A percentile compares a stretch with the other conserved stretches of the same genome.
phyloP scores from a whole-genome alignment of 768 basidiomycete genomes.

The Psilocybe cyanescens region DNA sequence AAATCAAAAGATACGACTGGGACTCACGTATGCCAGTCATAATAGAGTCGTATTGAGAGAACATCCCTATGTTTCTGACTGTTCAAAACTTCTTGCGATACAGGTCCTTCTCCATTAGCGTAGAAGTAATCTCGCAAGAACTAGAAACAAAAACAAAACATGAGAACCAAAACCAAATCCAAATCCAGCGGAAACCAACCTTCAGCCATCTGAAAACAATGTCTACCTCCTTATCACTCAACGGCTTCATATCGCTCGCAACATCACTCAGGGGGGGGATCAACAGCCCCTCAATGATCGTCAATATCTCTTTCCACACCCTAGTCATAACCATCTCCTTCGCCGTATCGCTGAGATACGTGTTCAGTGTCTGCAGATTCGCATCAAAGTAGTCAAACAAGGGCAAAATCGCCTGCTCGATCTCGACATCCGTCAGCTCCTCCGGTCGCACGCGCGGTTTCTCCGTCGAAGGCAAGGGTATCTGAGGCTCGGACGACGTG shows the following conservation, averaged over 20 bases:
- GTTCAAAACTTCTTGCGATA: conserved; percentile 84
- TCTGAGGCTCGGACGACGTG: conserved; percentile 70
- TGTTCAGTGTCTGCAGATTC: conserved; percentile 90
- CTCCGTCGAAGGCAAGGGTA: conserved; percentile 75
- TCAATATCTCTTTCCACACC: conserved; percentile 95
- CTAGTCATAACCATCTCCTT: conserved; percentile 92
- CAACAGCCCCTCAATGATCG: conserved; percentile 83
- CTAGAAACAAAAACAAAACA: conserved; percentile 40
- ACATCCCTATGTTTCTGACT: conserved; percentile 96
- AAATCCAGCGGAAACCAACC: conserved; percentile 42
- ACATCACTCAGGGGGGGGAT: conserved; percentile 89
- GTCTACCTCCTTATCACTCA: conserved; percentile 96
- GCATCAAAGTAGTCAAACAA: conserved; percentile 97
- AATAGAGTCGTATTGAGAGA: conserved; percentile 88
- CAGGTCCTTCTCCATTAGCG: conserved; percentile 89
- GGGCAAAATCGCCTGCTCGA: conserved; percentile 89
- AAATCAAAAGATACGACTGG: neutral
- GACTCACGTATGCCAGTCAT: conserved; percentile 91
- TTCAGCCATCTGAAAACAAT: conserved; percentile 99
- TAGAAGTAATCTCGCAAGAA: conserved; percentile 96
- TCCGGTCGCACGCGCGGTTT: conserved; percentile 80
- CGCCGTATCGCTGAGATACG: conserved; percentile 79
- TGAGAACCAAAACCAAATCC: neutral
- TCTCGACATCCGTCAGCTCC: conserved; percentile 89
- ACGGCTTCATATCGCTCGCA: conserved; percentile 86